Evolutionary conservation across 768 basidiomycete genomes (phyloP).

Genomic region (Mycena alexandri): DNA sequence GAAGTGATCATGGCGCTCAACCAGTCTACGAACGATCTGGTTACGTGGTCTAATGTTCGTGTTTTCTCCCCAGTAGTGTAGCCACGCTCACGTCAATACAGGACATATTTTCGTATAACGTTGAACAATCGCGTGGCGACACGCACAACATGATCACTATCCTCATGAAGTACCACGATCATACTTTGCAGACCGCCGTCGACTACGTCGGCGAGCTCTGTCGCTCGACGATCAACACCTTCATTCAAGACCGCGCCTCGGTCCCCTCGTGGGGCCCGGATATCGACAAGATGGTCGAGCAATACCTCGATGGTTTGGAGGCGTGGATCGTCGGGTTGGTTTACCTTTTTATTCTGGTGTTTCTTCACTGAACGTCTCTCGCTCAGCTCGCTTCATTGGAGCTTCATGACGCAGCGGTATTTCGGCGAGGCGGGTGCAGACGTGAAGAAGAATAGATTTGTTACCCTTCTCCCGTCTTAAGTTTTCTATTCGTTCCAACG

Average conservation of each 20-base stretch:
- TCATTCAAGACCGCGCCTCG: constrained; percentile 58
- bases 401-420: constrained; percentile 76
- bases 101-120: constrained; percentile 85
- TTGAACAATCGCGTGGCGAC: constrained; percentile 77
- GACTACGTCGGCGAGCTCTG: constrained; percentile 76
- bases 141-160: constrained; percentile 82
- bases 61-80: constrained; percentile 5
- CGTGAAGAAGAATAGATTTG: constrained; percentile 66
- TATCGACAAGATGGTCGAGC: constrained; percentile 67
- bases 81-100: constrained; percentile 41
- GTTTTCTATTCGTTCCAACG: not conserved
- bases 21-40: constrained; percentile 80
- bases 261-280: constrained; percentile 75
- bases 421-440: constrained; percentile 69
- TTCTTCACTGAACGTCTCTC: not conserved
- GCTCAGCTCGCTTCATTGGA: constrained; percentile 73
- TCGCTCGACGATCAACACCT: constrained; percentile 64
- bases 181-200: constrained; percentile 71
- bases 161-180: constrained; percentile 70
- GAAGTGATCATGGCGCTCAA: constrained; percentile 71
- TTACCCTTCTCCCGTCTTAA: constrained; percentile 62
- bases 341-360: not conserved
- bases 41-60: constrained; percentile 87
- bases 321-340: constrained; percentile 78
- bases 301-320: constrained; percentile 73